Conservation (phyloP, 352 stramenopile species). For the Phytophthora litchii region DNA sequence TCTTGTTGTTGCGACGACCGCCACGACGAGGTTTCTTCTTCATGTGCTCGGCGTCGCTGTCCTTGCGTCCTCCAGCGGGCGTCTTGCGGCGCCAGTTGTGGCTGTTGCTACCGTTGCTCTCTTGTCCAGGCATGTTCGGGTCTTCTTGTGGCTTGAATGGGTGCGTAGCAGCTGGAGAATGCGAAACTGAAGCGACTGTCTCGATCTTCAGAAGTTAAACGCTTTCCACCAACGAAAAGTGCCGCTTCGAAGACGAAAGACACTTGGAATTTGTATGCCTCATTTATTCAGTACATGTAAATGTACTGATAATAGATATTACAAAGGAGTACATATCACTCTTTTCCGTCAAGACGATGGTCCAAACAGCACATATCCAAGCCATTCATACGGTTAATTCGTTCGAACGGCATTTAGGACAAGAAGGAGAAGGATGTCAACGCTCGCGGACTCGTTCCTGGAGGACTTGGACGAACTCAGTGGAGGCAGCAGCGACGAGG, state of each 20-base stretch:
- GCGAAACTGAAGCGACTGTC: constrained; percentile 9
- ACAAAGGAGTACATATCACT: too few relatives aligned
- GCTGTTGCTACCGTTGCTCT: constrained; percentile 27
- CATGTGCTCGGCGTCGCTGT: constrained; percentile 49
- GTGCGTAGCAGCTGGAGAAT: constrained; percentile 18
- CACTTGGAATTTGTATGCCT: constrained; percentile 31
- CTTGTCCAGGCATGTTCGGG: constrained; percentile 31
- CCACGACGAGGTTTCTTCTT: constrained; percentile 63
- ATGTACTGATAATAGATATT: too few relatives aligned
- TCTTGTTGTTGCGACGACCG: constrained; percentile 45
- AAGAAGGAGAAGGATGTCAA: constrained; percentile 52
- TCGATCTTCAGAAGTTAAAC: constrained; percentile 20
- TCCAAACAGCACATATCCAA: too few relatives aligned
- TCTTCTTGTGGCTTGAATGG: constrained; percentile 4
- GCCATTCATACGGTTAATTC: too few relatives aligned
- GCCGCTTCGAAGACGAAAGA: constrained; percentile 12
- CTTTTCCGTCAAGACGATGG: too few relatives aligned
- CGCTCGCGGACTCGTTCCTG: constrained; percentile 88
- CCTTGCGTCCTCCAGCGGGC: constrained; percentile 39
- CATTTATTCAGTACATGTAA: not conserved
- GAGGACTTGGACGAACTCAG: constrained; percentile 91
- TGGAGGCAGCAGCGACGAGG: constrained; percentile 77
- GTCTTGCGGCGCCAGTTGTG: constrained; percentile 43
- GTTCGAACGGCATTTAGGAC: too few relatives aligned
- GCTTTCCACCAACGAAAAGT: constrained; percentile 24